Conservation (phyloP, 208 protist genomes). For the Leishmania martiniquensis region DNA sequence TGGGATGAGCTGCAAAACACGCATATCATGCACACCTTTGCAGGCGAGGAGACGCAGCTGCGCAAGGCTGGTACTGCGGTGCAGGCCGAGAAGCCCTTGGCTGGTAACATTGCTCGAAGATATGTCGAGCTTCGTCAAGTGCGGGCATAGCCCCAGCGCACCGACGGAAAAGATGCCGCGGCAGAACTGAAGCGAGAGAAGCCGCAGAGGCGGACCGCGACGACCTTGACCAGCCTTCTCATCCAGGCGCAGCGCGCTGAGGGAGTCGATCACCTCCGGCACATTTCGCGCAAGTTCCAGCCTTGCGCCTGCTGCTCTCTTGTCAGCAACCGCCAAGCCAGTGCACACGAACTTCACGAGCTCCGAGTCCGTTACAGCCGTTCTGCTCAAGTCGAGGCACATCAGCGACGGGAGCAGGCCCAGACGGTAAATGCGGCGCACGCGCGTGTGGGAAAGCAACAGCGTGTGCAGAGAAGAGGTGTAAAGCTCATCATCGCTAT, state of each 20-base stretch:
- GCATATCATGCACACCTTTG: slow-evolving; percentile 22
- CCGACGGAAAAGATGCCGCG: slow-evolving; percentile 18
- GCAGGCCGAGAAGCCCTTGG: slow-evolving; percentile 11
- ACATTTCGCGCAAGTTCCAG: not conserved
- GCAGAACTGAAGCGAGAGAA: slow-evolving; percentile 22
- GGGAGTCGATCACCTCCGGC: not conserved
- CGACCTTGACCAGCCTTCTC: not conserved
- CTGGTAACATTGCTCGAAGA: slow-evolving; percentile 22
- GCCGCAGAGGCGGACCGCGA: slow-evolving; percentile 7
- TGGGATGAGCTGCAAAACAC: not conserved
- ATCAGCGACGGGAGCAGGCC: slow-evolving; percentile 13
- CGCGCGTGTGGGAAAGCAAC: slow-evolving; percentile 21
- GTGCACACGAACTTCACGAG: slow-evolving; percentile 22
- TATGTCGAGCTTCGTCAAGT: slow-evolving; percentile 21
- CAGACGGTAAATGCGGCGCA: slow-evolving; percentile 12
- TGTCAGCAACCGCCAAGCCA: not conserved
- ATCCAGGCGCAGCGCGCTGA: not conserved
- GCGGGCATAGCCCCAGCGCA: slow-evolving; percentile 15
- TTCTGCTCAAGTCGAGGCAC: slow-evolving; percentile 16
- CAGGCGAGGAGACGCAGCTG: slow-evolving; percentile 19
- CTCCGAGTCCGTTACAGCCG: slow-evolving; percentile 13
- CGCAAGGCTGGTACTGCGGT: slow-evolving; percentile 3
- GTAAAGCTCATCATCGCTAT: slow-evolving; percentile 1
- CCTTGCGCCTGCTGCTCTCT: not conserved
- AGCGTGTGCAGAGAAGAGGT: slow-evolving; percentile 18